Base-by-base conservation (phyloP, 2,329 filamentous ascomycete species). In the Diaporthe destruens region DNA sequence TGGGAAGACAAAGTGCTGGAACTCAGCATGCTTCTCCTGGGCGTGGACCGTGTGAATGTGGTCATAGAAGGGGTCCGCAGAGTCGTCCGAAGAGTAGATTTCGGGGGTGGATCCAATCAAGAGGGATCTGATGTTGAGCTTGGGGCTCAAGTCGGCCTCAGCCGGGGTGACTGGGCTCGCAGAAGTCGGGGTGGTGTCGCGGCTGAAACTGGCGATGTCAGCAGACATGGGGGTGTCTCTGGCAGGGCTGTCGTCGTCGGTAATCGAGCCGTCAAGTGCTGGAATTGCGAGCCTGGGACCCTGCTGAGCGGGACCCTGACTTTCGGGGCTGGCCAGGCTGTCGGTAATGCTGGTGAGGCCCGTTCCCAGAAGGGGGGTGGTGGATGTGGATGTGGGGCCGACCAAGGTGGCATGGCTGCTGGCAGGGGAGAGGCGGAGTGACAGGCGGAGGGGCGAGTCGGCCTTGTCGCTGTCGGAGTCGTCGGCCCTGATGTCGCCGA, bases 211-310 rank as follows among this genome's bases (percentile, higher is more conserved):
- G 55, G 55, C 55, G 55, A 42, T 53, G 55, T 16, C 55, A 70
- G 44, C 68, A 70, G 68, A 70, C 55, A 61, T n/a, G 36, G 57
- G 36, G 32, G 47, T 70, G 68, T 70, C 68, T 70, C 68, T 70
- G 68, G 55, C 56, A 70, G 68, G 68, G 56, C 68, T 70, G 68
- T 70, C 56, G 56, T 70, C 68, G 68, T 70, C 68, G 44, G 55
- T 70, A 42, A 34, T 63, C 18, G 44, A 32, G 55, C 25, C 25
- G 25, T 61, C 55, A n/a, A 42, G 18, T 44, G 56, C 32, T 34
- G 42, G 18, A 4, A 18, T 5, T 42, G 39, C 39, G 16, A 18
- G 14, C 39, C 16, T 42, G 39, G 39, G 39, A 6, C 12, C 39
- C 39, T 61, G n/a, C 39, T 61, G n/a, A 2, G 39, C 34, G 44